phyloP scores from a whole-genome alignment of 1,139 yeast genomes.

The Geotrichum siamense region DNA sequence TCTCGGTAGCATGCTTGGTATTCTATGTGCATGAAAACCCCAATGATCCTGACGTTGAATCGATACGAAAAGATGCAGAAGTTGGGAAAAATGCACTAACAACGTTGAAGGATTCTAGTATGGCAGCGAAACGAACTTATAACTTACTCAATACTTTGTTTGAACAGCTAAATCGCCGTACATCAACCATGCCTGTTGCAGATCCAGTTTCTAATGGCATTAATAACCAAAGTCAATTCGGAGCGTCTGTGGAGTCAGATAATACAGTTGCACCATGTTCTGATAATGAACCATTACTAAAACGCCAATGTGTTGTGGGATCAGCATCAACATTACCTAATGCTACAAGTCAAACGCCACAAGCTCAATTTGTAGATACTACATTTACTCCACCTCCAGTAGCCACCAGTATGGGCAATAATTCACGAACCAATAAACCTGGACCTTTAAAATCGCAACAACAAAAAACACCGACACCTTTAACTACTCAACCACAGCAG shows the following conservation, averaged over 20 bases:
- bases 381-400: background rate
- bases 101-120: constrained; percentile 61
- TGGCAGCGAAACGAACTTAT: constrained; percentile 74
- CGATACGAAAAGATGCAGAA: constrained; percentile 67
- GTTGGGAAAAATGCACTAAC: constrained; percentile 70
- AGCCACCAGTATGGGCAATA: background rate
- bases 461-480: background rate
- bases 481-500: background rate
- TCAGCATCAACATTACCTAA: background rate
- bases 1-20: constrained; percentile 79
- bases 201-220: background rate
- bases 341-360: background rate
- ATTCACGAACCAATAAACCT: background rate
- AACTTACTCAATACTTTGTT: constrained; percentile 73
- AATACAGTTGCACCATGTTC: background rate
- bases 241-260: background rate
- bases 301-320: background rate
- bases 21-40: constrained; percentile 77
- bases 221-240: background rate
- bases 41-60: constrained; percentile 42
- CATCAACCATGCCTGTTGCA: constrained; percentile 16
- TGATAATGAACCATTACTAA: background rate
- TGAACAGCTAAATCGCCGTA: constrained; percentile 48
- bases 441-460: background rate
- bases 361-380: background rate